Evolutionary conservation across 306 rosid species (phyloP).

Genomic region (Cicer bijugum): DNA sequence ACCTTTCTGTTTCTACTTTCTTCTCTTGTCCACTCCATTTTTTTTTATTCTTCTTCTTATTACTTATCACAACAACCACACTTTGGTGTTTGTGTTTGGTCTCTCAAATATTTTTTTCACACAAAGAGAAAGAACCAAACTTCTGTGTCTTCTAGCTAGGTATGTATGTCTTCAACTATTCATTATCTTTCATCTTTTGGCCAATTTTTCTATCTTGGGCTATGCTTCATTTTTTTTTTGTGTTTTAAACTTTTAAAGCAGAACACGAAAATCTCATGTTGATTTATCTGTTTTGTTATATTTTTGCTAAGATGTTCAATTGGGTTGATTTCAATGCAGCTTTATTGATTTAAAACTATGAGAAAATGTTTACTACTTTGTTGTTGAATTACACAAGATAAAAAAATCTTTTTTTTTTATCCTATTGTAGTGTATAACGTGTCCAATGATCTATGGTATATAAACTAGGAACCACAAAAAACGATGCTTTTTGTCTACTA

Average conservation of each 20-base stretch:
- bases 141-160: conserved; percentile 20
- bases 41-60: conserved; percentile 43
- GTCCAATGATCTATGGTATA: conserved; percentile 34
- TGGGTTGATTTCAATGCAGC: conserved; percentile 44
- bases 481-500: conserved; percentile 49
- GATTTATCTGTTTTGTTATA: conserved; percentile 4
- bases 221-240: not conserved
- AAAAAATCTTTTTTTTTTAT: not conserved
- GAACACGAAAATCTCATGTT: conserved; percentile 30
- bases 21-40: conserved; percentile 15
- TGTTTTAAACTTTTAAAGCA: conserved; percentile 17
- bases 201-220: no score
- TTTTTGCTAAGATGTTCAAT: conserved; percentile 5
- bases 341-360: conserved; percentile 17
- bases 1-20: not conserved
- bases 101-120: conserved; percentile 19
- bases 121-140: not conserved
- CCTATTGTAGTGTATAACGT: conserved; percentile 16
- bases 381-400: conserved; percentile 19
- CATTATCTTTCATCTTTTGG: not conserved
- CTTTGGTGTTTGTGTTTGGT: no score
- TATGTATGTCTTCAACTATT: not conserved
- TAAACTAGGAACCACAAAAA: conserved; percentile 34
- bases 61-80: not conserved
- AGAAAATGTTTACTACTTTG: conserved; percentile 36